Evolutionary conservation across 805 yeast species (phyloP), one percentile per base, ranked within the genome.

Genomic region (Saturnispora saitoi): DNA sequence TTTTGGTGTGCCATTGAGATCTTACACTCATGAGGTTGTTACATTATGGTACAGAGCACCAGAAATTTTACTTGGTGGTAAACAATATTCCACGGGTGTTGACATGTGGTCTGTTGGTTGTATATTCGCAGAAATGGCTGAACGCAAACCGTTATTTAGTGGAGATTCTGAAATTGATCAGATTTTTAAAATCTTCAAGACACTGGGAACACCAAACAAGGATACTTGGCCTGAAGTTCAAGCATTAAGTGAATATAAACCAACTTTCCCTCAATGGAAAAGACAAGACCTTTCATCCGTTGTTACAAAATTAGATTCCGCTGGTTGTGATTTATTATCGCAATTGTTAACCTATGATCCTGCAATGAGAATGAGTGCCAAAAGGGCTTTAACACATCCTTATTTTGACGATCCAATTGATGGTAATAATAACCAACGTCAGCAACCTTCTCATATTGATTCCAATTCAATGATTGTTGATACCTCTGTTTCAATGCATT

Each of bases 31-130:
- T 68, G 99, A 93, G 66, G 98, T 93, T 42, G 99, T 93, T 43
- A 93, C 99, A 0, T 71, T 93, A 57, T 93, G 99, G 99, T 93
- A 93, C 66, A 75, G 99, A 56, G 88, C 97, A 0, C 99, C 99
- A 3, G 99, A 93, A 68, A 87, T 93, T 49, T 71, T 93, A 52
- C 76, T 93, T 55, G 99, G 99, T 12, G 96, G 97, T 3, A 86
- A 95, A 57, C 97, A 93, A 61, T 93, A 93, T 66, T 87, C 96
- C 32, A 93, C 98, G 0, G 97, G 98, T 17, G 96, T 93, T 46
- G 99, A 93, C 65, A 89, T 93, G 85, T 93, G 99, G 99, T 87
- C 96, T 10, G 86, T 91, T 52, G 99, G 99, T 14, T 90, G 97
- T 63, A 93, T 93, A 43, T 86, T 93, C 65, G 99, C 97, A 6